Conservation (phyloP, 306 rosid genomes). For the Prunus padus region DNA sequence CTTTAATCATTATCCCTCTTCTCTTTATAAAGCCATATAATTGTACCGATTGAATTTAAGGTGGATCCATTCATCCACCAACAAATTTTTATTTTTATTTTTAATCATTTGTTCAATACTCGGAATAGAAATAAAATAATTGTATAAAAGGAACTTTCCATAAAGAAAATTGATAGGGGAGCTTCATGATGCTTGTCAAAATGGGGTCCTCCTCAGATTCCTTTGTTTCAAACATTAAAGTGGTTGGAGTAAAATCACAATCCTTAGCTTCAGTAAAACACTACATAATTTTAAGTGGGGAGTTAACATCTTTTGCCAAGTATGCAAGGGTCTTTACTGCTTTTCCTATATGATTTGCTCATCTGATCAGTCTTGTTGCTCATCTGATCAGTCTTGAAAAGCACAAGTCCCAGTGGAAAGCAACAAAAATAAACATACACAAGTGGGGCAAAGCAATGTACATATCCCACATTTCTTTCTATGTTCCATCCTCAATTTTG, state of each 20-base stretch:
- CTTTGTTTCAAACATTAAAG: neutral
- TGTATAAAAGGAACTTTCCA: neutral
- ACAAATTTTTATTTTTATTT: neutral
- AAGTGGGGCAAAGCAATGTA: constrained; percentile 25
- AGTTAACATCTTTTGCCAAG: neutral
- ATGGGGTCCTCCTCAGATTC: constrained; percentile 12
- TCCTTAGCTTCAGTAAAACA: neutral
- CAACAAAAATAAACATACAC: neutral
- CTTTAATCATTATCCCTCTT: constrained; percentile 48
- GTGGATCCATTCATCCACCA: constrained; percentile 31
- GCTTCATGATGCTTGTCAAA: constrained; percentile 1
- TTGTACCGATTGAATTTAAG: constrained; percentile 28
- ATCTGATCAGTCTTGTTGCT: neutral
- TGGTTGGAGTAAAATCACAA: neutral
- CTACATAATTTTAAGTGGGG: neutral
- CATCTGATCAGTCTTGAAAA: neutral
- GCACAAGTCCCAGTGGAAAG: constrained; percentile 3
- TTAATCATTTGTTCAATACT: constrained; percentile 28
- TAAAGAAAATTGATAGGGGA: neutral
- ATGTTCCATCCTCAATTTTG: constrained; percentile 24
- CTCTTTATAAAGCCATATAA: constrained; percentile 23
- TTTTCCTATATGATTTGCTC: neutral
- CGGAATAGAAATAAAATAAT: neutral
- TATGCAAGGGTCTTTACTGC: neutral
- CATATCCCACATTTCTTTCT: constrained; percentile 15